Evolutionary conservation across 192 early-diverging fungal genomes (phyloP), one percentile per base, ranked within the genome.

Genomic region (Backusella tarrabulga): DNA sequence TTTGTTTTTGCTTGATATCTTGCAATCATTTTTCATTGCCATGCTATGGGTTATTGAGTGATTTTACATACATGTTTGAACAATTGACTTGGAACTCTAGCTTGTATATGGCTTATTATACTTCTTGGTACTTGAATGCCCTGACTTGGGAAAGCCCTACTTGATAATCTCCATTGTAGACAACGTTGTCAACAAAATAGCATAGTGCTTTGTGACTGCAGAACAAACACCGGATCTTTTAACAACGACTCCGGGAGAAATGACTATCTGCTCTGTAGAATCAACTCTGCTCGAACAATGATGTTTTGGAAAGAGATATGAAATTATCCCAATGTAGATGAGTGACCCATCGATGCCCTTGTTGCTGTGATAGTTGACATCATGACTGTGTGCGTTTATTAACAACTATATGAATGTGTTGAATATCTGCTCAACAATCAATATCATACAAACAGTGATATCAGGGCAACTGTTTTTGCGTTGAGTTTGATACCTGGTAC

Each of bases 171-270:
- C 26, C 17, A 72, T 21, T 2, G 69, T 70, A 11, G 70, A 56
- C 15, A 71, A 19, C 1, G 17, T 6, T 40, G 46, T 21, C 9
- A 72, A 38, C 6, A 79, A 23, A 52, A 23, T 11, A 8, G 78
- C 73, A 52, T 75, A 79, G 71, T 75, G 78, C 12, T 79, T 68
- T 14, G 72, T n/a, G 0, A 79, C 32, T 23, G 78, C 70, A 23
- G 56, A 74, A 0, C 60, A 52, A 26, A 60, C 17, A n/a, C 78
- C 78, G 9, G 44, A 44, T 50, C 75, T 68, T 42, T 75, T 74
- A 17, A 79, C 35, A 12, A 71, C 23, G 1, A 75, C n/a, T 12
- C 4, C 12, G 34, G 42, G 42, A 23, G 26, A 15, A 34, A 60
- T 11, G 2, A 11, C 14, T 2, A 72, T 50, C 23, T 29, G 26